Base-by-base conservation (phyloP, 2,329 filamentous ascomycete genomes). In the Emmonsiellopsis sp. region DNA sequence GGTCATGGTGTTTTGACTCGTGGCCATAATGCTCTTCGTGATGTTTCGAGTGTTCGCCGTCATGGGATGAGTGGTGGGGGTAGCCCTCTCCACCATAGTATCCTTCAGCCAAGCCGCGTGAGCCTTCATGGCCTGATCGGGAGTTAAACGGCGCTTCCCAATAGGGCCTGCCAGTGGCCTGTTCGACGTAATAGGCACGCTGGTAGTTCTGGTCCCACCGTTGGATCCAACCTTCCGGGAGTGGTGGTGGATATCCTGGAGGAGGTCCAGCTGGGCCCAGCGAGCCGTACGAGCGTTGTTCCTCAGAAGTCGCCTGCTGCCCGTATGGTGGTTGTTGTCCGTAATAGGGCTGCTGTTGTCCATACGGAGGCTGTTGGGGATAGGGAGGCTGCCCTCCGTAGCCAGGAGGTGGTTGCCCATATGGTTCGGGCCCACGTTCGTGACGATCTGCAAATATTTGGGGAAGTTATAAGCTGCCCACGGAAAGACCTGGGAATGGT, bases 41-140 rank as follows among this genome's bases (percentile, higher is more conserved):
- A 47, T 56, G 60, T 46, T 43, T 57, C 61, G 52, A 55, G 61
- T 39, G 48, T 52, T 8, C 31, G 13, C 40, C 49, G 7, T 21
- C 40, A 43, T 31, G 21, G 14, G 43, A 11, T 27, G 21, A 27
- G 21, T 27, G 21, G 21, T n/a, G 27, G 4, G 54, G 54, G 54
- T 44, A 44, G 49, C 46, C 32, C 47, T 53, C 51, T 45, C 57
- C 46, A 17, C 61, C 74, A 62, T 84, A 87, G 70, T 80, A 86
- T 72, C 80, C 85, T 53, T 80, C 79, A 55, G 75, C 71, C 54
- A 73, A 13, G 27, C 52, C 52, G 9, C 52, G 74, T 54, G 80
- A 76, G 58, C 87, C 83, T 65, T 84, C 78, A 27, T 81, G 73
- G 32, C 73, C 70, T 83, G 84, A 58, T 85, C 71, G 14, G 66